Evolutionary conservation across 164 flowering plant species (phyloP).

Genomic region (Platanus orientalis): DNA sequence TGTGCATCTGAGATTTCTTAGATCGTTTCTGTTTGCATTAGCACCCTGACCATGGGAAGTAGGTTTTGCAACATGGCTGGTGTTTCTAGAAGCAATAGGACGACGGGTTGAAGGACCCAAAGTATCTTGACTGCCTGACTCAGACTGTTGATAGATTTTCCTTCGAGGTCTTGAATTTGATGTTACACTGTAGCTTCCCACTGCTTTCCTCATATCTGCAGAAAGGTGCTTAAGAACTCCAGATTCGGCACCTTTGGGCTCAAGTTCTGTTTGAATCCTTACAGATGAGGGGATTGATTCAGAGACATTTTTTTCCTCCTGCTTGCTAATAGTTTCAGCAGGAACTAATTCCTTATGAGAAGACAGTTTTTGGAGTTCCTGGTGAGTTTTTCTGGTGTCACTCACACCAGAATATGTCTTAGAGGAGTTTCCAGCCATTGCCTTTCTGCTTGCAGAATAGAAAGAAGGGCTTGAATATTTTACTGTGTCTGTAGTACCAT

Average conservation of each 20-base stretch:
- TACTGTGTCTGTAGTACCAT: conserved; percentile 33
- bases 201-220: conserved; percentile 22
- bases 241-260: conserved; percentile 22
- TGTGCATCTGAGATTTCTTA: conserved; percentile 52
- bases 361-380: conserved; percentile 25
- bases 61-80: conserved; percentile 16
- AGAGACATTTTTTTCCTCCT: conserved; percentile 29
- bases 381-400: conserved; percentile 24
- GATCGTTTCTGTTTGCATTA: conserved; percentile 35
- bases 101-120: conserved; percentile 20
- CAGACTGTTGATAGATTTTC: conserved; percentile 28
- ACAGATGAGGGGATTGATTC: conserved; percentile 23
- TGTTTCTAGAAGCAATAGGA: conserved; percentile 32
- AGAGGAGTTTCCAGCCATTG: conserved; percentile 58
- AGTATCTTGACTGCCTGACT: conserved; percentile 20
- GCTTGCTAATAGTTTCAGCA: conserved; percentile 38
- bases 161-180: conserved; percentile 32
- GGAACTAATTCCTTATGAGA: conserved; percentile 39
- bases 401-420: conserved; percentile 25
- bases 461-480: conserved; percentile 34
- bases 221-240: conserved; percentile 13
- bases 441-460: conserved; percentile 48
- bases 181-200: conserved; percentile 28
- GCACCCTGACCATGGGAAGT: conserved; percentile 17
- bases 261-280: conserved; percentile 22